These are phyloP conservation scores for Emmonsiellopsis sp. DNA, from an alignment of 2,329 filamentous ascomycete genomes.

Conservation along the genomic window DNA sequence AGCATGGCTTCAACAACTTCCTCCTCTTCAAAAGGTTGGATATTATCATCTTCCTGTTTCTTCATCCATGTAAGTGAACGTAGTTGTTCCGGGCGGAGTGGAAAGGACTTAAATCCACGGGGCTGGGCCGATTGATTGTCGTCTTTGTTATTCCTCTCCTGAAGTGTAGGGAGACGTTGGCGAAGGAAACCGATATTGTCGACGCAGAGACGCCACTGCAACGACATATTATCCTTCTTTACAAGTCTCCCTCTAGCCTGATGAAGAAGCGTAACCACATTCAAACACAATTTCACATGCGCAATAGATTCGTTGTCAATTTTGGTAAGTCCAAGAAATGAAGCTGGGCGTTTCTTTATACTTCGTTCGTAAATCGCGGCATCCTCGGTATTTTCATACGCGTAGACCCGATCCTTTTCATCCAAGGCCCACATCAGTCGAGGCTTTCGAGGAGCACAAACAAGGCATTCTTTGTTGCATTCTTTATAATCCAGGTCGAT, in stretches of 20 bases:
- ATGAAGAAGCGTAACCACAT: conserved; percentile 30
- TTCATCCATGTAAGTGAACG: conserved; percentile 53
- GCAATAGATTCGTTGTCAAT: conserved; percentile 22
- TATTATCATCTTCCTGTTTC: conserved; percentile 39
- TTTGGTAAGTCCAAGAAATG: conserved; percentile 33
- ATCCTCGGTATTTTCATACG: conserved; percentile 44
- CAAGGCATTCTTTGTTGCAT: conserved; percentile 12
- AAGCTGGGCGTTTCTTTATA: conserved; percentile 39
- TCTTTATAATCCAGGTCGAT: conserved; percentile 6
- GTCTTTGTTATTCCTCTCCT: conserved; percentile 34
- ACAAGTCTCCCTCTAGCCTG: conserved; percentile 23
- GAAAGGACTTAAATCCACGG: conserved; percentile 24
- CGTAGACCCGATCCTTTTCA: conserved; percentile 23
- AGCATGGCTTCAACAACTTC: conserved; percentile 50
- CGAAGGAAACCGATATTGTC: conserved; percentile 31
- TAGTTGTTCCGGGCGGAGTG: conserved; percentile 45
- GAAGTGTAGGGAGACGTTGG: conserved; percentile 31
- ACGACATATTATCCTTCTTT: conserved; percentile 15
- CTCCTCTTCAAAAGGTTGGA: conserved; percentile 39
- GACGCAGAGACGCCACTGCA: conserved; percentile 40
- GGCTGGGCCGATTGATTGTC: conserved; percentile 26
- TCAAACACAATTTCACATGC: conserved; percentile 31
- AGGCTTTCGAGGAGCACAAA: conserved; percentile 27
- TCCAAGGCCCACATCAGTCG: conserved; percentile 25
- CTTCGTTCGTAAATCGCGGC: conserved; percentile 44